These are phyloP conservation scores for Pistacia atlantica DNA, from an alignment of 345 rosid species.

Conservation along the genomic window DNA sequence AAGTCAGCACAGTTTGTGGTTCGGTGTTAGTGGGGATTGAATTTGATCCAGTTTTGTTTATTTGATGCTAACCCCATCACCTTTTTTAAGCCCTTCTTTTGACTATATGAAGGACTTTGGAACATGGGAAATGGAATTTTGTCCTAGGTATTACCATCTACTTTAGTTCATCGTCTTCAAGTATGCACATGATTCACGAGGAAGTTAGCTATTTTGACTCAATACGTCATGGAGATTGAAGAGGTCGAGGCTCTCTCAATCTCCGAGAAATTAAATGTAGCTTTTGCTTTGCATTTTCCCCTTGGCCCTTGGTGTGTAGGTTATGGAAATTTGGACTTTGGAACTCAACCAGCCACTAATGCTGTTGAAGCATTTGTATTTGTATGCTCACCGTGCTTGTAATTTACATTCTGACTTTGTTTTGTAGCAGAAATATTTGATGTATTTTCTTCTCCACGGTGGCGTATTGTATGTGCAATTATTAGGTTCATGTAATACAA, in stretches of 20 bases:
- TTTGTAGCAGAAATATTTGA: background rate
- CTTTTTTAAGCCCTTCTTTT: background rate
- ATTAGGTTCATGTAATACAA: no score
- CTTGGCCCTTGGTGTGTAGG: no score
- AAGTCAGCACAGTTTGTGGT: conserved; percentile 19
- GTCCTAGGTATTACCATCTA: background rate
- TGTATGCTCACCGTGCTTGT: no score
- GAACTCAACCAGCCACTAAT: background rate
- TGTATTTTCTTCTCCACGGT: background rate
- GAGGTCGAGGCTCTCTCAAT: conserved; percentile 1
- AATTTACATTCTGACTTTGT: no score
- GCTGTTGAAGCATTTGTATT: no score
- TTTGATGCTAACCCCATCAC: background rate
- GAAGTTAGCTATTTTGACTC: conserved; percentile 6
- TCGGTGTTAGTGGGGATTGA: conserved; percentile 6
- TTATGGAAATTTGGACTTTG: background rate
- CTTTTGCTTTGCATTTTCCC: background rate
- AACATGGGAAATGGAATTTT: conserved; percentile 9
- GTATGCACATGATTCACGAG: background rate
- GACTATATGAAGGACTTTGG: conserved; percentile 10
- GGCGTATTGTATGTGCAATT: no score
- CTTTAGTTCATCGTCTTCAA: conserved; percentile 8
- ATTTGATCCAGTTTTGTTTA: background rate
- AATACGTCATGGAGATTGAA: background rate
- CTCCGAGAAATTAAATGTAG: background rate